Evolutionary conservation across 306 rosid species (phyloP), one percentile per base, ranked within the genome.

Genomic region (Corylus avellana): DNA sequence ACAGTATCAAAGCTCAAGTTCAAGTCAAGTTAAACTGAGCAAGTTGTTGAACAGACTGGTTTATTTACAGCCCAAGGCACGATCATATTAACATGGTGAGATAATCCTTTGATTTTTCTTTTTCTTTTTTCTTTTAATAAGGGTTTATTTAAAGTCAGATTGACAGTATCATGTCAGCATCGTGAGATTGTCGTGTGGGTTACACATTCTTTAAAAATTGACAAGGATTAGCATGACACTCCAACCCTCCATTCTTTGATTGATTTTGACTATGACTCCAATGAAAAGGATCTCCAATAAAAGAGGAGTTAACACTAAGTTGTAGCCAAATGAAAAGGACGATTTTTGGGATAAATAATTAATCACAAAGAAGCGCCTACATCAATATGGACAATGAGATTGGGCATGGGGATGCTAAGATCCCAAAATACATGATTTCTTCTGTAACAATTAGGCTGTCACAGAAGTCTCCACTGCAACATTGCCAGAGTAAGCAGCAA

Each of bases 381-480:
- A 75, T 80, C 75, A 81, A 3, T 48, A 80, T 81, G 84, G 79
- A 81, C 84, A 77, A 56, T 49, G 54, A 73, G 29, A 46, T 55
- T 39, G 66, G 73, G 79, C 50, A 49, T 62, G 42, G n/a, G 44
- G 17, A 29, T 29, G 69, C 0, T 29, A 62, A 32, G 69, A 70
- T 83, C 87, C 57, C 78, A 64, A 67, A 50, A 59, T 27, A 69
- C 7, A 64, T 54, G 54, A 54, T 32, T n/a, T 61, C 13, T n/a
- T 54, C 4, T 25, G 29, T 17, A 58, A 47, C 16, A 49, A 35
- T 53, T 37, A 75, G 70, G 98, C 98, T 73, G 88, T 91, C 71
- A 95, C 98, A 12, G 97, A 87, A 39, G 98, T 89, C 81, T 95
- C 98, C 85, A 95, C 98, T 46, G 93, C 85, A 84, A 88, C 83